Evolutionary conservation across 73 alveolate species (phyloP), one percentile per base, ranked within the genome.

Genomic region (Paramecium bursaria): DNA sequence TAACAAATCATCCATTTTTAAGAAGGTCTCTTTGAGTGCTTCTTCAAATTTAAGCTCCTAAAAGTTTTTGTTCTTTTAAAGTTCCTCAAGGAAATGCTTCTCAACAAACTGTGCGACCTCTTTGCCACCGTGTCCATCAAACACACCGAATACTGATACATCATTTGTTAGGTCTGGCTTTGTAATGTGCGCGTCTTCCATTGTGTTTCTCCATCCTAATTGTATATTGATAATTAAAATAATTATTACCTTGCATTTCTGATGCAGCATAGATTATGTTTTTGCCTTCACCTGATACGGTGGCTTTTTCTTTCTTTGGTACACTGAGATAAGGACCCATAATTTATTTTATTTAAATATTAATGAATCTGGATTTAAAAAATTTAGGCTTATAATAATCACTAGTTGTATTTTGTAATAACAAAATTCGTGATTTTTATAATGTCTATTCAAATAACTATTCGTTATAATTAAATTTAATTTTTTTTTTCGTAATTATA

Each of bases 41-140:
- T 82, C 91, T 29, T 88, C 86, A 30, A 90, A 92, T 49, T 95
- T 90, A 27, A 77, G 91, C 21, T 50, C 86, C 75, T 94, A 86
- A 75, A 79, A 86, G 60, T 90, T 74, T 27, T 74, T 52, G 85
- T 76, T 87, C 31, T 74, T 88, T 61, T 79, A 33, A 52, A 94
- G 74, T 85, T 86, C 86, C 0, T 91, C 87, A 7, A 61, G 53
- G 51, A 91, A 88, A 52, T 91, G 93, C 61, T 76, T 86, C 14
- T 79, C 57, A 1, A 61, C 93, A 91, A 74, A 87, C 49, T 75
- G 75, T 42, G 92, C 86, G 23, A 85, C 85, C 50, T 88, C 79
- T 30, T 86, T 90, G 1, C 98, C 97, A 3, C 98, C 97, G 61
- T 94, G 98, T 23, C 98, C 98, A 74, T 94, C 98, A 73, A 94